Conservation (phyloP, 2,329 filamentous ascomycete species). For the Podosphaera xanthii region DNA sequence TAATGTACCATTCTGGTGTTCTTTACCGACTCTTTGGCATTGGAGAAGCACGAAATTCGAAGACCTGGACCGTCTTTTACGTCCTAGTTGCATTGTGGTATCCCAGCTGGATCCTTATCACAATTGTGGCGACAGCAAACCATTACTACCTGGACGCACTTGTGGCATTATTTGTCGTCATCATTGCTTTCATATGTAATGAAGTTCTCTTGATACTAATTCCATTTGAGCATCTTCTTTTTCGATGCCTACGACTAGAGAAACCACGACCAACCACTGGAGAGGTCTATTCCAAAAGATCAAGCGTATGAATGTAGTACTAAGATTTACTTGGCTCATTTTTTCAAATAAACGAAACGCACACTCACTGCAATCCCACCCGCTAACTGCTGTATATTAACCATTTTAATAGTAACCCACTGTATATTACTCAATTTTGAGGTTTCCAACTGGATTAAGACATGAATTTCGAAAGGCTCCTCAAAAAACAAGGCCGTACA, state of each 20-base stretch:
- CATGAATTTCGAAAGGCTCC: too few species aligned
- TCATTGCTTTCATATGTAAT: conserved; percentile 24
- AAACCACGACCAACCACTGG: conserved; percentile 28
- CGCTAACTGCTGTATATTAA: too few species aligned
- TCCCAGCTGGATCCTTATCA: conserved; percentile 23
- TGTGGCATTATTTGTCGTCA: conserved; percentile 23
- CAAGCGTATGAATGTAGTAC: too few species aligned
- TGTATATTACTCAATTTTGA: too few species aligned
- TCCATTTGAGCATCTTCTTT: conserved; percentile 25
- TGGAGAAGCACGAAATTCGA: conserved; percentile 21
- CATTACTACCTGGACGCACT: conserved; percentile 30
- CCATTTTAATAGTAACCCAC: too few species aligned
- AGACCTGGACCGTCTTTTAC: conserved; percentile 23
- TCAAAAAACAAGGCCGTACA: too few species aligned
- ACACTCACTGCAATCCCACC: too few species aligned
- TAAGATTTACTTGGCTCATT: too few species aligned
- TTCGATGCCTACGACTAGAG: conserved; percentile 23
- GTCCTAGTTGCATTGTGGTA: conserved; percentile 21
- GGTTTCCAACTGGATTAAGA: too few species aligned
- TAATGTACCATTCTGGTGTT: conserved; percentile 29
- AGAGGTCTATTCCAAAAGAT: too few species aligned
- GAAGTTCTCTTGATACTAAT: conserved; percentile 25
- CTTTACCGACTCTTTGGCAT: conserved; percentile 17
- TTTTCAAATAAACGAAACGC: too few species aligned
- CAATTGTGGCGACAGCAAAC: conserved; percentile 30